phyloP scores from a whole-genome alignment of 257 asterid species.

The Scutellaria galericulata region DNA sequence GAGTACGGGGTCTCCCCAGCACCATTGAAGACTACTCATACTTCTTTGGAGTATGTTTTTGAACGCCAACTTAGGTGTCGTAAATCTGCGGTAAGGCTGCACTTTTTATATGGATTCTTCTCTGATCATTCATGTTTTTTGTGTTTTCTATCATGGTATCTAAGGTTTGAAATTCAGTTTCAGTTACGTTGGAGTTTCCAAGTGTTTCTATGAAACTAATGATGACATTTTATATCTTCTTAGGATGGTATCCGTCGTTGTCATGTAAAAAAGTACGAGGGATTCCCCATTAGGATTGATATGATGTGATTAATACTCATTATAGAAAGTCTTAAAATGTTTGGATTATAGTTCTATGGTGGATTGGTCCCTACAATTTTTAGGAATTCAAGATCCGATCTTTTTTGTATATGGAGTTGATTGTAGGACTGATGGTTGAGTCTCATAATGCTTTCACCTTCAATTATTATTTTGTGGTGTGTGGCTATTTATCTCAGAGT shows the following conservation, averaged over 20 bases:
- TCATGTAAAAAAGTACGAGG: not conserved
- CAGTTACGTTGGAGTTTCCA: not conserved
- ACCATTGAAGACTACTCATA: constrained; percentile 56
- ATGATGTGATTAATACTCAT: not conserved
- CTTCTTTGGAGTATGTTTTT: constrained; percentile 73
- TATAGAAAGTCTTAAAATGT: not conserved
- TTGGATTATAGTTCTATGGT: constrained; percentile 15
- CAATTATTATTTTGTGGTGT: not conserved
- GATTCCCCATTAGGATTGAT: not conserved
- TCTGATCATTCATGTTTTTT: not conserved
- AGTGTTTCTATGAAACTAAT: not conserved
- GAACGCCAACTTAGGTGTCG: constrained; percentile 74
- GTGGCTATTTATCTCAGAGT: constrained; percentile 1
- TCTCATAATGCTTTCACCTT: not conserved
- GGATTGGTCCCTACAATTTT: not conserved
- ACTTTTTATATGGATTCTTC: not conserved
- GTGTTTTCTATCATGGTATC: constrained; percentile 1
- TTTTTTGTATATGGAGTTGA: not conserved
- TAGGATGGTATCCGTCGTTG: not conserved
- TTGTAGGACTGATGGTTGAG: constrained; percentile 2
- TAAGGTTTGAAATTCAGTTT: constrained; percentile 15
- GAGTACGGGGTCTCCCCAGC: constrained; percentile 85
- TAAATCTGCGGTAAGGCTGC: constrained; percentile 52
- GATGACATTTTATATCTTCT: constrained; percentile 1
- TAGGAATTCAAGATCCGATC: not conserved